These are phyloP conservation scores for Blastobotrys aristatus DNA, from an alignment of 1,139 yeast species.

Conservation along the genomic window DNA sequence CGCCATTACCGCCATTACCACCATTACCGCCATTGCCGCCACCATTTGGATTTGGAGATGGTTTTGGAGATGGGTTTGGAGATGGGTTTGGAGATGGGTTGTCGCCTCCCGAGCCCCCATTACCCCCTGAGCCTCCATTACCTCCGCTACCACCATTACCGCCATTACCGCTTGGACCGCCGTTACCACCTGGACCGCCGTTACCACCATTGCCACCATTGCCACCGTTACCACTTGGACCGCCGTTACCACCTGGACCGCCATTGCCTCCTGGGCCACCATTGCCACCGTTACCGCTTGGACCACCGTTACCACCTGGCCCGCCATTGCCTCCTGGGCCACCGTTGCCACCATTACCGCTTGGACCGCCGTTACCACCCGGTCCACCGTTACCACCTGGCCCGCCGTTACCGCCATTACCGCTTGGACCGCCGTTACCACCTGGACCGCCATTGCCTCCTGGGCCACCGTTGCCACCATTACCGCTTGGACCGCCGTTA, in stretches of 20 bases:
- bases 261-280: neutral
- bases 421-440: slow-evolving; percentile 1
- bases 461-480: neutral
- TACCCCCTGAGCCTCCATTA: slow-evolving; percentile 7
- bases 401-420: slow-evolving; percentile 2
- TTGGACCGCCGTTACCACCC: slow-evolving; percentile 1
- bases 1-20: slow-evolving; percentile 1
- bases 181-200: slow-evolving; percentile 8
- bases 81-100: neutral
- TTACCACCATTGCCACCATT: slow-evolving; percentile 2
- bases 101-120: neutral
- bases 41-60: neutral
- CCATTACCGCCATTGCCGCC: neutral
- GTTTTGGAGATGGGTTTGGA: neutral
- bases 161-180: neutral
- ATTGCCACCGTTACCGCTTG: neutral
- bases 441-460: neutral
- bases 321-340: neutral
- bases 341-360: neutral
- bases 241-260: neutral
- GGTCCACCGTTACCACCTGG: slow-evolving; percentile 1
- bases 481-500: slow-evolving; percentile 3
- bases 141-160: slow-evolving; percentile 2
- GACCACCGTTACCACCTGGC: neutral
- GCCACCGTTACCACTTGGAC: neutral